These are phyloP conservation scores for Annulohypoxylon moriforme DNA, from an alignment of 495 filamentous ascomycete genomes.

Conservation along the genomic window DNA sequence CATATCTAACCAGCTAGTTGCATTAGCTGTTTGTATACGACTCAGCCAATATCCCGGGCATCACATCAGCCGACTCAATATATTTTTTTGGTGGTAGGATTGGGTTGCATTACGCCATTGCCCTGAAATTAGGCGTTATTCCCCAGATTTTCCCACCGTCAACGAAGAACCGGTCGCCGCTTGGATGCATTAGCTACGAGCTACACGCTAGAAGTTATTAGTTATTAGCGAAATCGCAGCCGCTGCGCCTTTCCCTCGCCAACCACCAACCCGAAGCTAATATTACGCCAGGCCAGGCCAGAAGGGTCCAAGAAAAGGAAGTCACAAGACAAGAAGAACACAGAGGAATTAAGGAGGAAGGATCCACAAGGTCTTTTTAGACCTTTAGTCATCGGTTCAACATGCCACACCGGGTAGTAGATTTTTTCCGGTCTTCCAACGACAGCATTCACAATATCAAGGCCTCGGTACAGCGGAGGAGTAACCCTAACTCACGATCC, in stretches of 20 bases:
- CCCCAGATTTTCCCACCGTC: slow-evolving; percentile 28
- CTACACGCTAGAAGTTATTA: not conserved
- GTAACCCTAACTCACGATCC: slow-evolving; percentile 36
- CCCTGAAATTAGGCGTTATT: slow-evolving; percentile 36
- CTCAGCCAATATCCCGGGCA: slow-evolving; percentile 2
- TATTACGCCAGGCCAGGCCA: not conserved
- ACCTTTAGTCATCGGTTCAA: slow-evolving; percentile 34
- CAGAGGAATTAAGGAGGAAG: not conserved
- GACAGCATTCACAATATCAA: slow-evolving; percentile 49
- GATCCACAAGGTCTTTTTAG: not conserved
- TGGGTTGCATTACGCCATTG: slow-evolving; percentile 40
- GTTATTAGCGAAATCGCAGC: slow-evolving; percentile 3
- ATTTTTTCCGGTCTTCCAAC: slow-evolving; percentile 60
- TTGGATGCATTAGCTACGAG: slow-evolving; percentile 38
- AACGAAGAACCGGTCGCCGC: slow-evolving; percentile 15
- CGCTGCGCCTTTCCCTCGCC: not conserved
- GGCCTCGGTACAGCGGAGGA: slow-evolving; percentile 47
- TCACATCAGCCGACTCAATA: slow-evolving; percentile 33
- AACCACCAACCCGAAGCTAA: not conserved
- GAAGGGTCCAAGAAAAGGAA: not conserved
- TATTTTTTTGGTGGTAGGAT: slow-evolving; percentile 5
- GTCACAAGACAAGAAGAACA: slow-evolving; percentile 11
- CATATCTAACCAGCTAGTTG: slow-evolving; percentile 4
- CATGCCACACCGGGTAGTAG: slow-evolving; percentile 64
- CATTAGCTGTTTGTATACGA: slow-evolving; percentile 12